phyloP scores from a whole-genome alignment of 2,329 filamentous ascomycete species.

The Alternaria sp. region DNA sequence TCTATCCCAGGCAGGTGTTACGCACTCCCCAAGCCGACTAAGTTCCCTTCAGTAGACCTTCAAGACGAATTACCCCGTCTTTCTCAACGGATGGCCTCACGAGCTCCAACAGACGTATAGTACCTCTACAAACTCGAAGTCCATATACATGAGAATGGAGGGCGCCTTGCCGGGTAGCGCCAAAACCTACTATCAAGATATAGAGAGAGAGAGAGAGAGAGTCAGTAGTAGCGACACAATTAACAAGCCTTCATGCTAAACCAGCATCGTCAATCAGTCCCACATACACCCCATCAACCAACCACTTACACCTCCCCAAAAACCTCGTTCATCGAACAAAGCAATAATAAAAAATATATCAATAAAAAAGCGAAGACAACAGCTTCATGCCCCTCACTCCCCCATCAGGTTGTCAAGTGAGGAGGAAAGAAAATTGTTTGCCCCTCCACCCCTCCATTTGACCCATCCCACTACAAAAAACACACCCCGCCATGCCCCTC shows the following conservation, averaged over 20 bases:
- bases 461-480: neutral
- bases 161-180: neutral
- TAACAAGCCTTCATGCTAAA: neutral
- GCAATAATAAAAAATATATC: too few species aligned
- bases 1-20: neutral
- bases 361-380: neutral
- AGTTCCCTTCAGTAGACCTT: neutral
- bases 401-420: neutral
- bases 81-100: neutral
- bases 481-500: slow-evolving; percentile 9
- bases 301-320: too few species aligned
- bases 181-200: neutral
- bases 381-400: slow-evolving; percentile 3
- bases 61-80: neutral
- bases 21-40: neutral
- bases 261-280: neutral
- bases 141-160: neutral
- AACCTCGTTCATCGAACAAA: too few species aligned
- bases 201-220: neutral
- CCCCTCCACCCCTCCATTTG: slow-evolving; percentile 7
- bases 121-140: neutral
- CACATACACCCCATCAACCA: neutral
- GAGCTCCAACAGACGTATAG: neutral
- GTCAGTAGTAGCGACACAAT: neutral
- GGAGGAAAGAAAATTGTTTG: neutral